Base-by-base conservation (phyloP, 352 stramenopile genomes). In the Globisporangium echinulatum region DNA sequence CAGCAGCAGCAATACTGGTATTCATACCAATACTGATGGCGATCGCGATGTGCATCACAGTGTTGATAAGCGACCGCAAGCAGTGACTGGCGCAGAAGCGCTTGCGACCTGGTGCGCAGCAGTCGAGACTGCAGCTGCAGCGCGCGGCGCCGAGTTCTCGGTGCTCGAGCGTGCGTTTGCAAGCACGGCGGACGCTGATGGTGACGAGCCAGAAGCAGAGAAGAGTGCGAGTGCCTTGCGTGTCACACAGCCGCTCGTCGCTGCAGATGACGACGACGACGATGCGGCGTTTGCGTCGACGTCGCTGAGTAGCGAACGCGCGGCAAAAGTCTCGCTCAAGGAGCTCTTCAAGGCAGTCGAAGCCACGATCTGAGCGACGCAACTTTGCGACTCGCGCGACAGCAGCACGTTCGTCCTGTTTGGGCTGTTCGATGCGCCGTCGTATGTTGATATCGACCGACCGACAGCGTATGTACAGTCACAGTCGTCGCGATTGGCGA, bases 271-370 rank as follows among this genome's bases (percentile, higher is more conserved):
- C 46, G 15, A 15, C 46, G n/a, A 49, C 5, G 46, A 9, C 46
- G 17, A 10, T 59, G 47, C 33, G 43, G 25, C 63, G 10, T 78
- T 68, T 57, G 64, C 69, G 13, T 73, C 71, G 10, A 17, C 42
- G 19, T 17, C 50, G 51, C 52, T 82, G 42, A 60, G 60, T 5
- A 55, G 52, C 3, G 62, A 68, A 42, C 70, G 68, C 37, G 66
- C 62, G 4, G 71, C 64, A 52, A 82, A 75, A 55, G 60, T 74
- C 38, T 54, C 58, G 25, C 57, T 85, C 1, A 77, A 76, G 40
- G 68, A 78, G 42, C 63, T 82, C 10, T 69, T 85, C 49, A 68
- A 68, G 58, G 54, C 64, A n/a, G 63, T 63, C 10, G 68, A 79
- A 52, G 67, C 64, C 17, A 79, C 72, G 39, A 79, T 82, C 17